Percentiles rank a stretch among this genome's conserved stretches.
Conservation (phyloP, 2,329 filamentous ascomycete genomes). For the Fusarium subtropicale region DNA sequence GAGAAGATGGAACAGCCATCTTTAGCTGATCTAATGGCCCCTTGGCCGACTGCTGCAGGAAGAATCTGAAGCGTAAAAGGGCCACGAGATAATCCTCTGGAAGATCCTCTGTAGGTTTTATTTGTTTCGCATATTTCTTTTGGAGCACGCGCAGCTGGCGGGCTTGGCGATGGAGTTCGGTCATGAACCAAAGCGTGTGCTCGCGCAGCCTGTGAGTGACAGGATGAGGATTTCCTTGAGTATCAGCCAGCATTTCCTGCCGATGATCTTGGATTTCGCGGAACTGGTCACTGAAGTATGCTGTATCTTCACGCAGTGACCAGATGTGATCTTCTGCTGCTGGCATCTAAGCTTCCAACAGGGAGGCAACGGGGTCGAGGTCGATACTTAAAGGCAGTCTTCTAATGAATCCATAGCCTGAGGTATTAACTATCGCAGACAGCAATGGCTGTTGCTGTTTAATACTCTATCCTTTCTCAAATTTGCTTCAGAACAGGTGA, state of each 20-base stretch:
- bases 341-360: conserved; percentile 56
- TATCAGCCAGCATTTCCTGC: not conserved
- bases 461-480: no score
- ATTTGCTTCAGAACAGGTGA: no score
- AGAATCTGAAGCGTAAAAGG: not conserved
- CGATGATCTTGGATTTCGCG: conserved; percentile 59
- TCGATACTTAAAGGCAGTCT: conserved; percentile 60
- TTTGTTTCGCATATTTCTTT: not conserved
- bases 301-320: conserved; percentile 68
- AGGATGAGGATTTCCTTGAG: no score
- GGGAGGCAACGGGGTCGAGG: conserved; percentile 56
- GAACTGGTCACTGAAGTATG: conserved; percentile 63
- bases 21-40: not conserved
- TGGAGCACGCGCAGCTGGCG: not conserved
- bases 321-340: conserved; percentile 66
- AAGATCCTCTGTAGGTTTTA: not conserved
- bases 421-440: no score
- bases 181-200: not conserved
- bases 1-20: not conserved
- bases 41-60: not conserved
- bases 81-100: not conserved
- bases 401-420: no score
- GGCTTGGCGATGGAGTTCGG: not conserved
- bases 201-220: not conserved
- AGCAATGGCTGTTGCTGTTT: no score